phyloP scores from a whole-genome alignment of 2,329 filamentous ascomycete species.

The Juglanconis oblonga region DNA sequence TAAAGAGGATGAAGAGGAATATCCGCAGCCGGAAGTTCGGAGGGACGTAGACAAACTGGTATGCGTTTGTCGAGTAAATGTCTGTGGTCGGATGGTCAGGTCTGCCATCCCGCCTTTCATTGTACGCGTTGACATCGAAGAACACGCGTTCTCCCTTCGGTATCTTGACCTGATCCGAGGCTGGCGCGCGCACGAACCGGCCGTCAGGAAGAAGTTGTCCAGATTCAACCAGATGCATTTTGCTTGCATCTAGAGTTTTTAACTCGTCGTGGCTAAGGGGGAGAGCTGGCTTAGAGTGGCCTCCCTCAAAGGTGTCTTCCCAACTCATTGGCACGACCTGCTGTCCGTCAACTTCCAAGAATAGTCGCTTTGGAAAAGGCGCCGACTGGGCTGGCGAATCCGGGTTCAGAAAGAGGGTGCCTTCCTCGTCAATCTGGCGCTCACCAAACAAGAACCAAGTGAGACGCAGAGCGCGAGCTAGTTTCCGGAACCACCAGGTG shows the following conservation, averaged over 20 bases:
- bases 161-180: conserved; percentile 91
- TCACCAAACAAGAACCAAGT: conserved; percentile 94
- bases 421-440: conserved; percentile 77
- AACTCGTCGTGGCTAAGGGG: conserved; percentile 36
- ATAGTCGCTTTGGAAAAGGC: conserved; percentile 39
- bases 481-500: conserved; percentile 92
- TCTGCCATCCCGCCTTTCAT: conserved; percentile 61
- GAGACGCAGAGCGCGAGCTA: conserved; percentile 74
- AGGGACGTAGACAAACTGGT: conserved; percentile 75
- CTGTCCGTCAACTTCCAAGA: conserved; percentile 45
- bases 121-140: conserved; percentile 67
- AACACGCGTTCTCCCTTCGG: conserved; percentile 83
- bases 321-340: conserved; percentile 54
- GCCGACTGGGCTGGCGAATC: conserved; percentile 30
- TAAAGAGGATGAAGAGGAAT: conserved; percentile 79
- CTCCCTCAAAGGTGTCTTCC: conserved; percentile 51
- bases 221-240: conserved; percentile 43
- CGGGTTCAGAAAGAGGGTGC: conserved; percentile 50
- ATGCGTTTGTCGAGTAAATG: conserved; percentile 57
- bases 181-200: conserved; percentile 85
- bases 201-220: conserved; percentile 66
- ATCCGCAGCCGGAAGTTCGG: conserved; percentile 80
- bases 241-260: conserved; percentile 35
- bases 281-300: conserved; percentile 40
- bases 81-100: conserved; percentile 52